Percentiles rank a stretch among this genome's conserved stretches.
phyloP scores from a whole-genome alignment of 1,284 basidiomycete species.

The Trichosporon asahii region DNA sequence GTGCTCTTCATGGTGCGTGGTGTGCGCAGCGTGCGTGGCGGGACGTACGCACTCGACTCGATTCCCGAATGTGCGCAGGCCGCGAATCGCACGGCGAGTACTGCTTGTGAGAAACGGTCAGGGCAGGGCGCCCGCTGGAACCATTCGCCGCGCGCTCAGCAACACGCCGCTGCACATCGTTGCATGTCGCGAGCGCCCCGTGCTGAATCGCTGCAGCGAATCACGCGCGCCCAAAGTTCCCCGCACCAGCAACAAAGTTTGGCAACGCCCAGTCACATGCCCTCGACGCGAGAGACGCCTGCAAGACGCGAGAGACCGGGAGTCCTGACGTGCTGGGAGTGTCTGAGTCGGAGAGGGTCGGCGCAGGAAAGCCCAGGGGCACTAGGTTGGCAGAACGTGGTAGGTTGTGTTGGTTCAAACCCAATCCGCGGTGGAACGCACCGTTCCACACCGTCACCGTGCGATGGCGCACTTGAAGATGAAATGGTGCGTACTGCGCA shows the following conservation, averaged over 20 bases:
- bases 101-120: background rate
- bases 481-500: background rate
- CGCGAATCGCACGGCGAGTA: background rate
- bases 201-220: background rate
- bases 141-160: background rate
- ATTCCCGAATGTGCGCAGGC: background rate
- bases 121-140: constrained; percentile 4
- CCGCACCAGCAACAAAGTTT: background rate
- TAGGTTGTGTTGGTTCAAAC: background rate
- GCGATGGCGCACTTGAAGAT: no score
- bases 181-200: no score
- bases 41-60: background rate
- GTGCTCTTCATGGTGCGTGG: background rate
- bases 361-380: background rate
- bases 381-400: background rate
- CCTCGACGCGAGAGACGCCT: background rate
- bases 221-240: background rate
- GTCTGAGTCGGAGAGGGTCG: no score
- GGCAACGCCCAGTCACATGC: background rate
- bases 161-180: no score
- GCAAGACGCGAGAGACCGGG: background rate
- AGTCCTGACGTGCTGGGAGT: background rate
- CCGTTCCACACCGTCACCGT: background rate
- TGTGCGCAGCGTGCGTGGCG: background rate
- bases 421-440: background rate